Base-by-base conservation (phyloP, 257 asterid species). In the Marsdenia floribunda region DNA sequence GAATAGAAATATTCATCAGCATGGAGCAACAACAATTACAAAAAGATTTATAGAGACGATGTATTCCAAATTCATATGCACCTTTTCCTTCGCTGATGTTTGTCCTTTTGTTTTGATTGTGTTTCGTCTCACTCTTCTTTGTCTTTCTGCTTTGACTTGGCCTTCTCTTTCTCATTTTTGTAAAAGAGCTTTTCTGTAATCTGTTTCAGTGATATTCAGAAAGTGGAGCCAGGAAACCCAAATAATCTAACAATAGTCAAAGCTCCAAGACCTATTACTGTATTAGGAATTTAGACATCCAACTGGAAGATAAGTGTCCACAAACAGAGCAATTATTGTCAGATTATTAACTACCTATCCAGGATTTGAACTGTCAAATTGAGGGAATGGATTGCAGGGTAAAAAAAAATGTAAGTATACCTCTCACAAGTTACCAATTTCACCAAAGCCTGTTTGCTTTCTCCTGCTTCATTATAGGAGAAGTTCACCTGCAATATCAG, bases 381-480 rank as follows among this genome's bases (percentile, higher is more conserved):
- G 37, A 19, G n/a, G 61, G 70, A 68, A 11, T 21, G 3, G 37
- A 53, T 46, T 15, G 55, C 59, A 13, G 70, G 26, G 21, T 42
- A 75, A 29, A 29, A 29, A 0, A 63, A 29, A 26, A 29, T 38
- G 6, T 15, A 14, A 21, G 12, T 67, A 75, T 61, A 90, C 97
- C 96, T 90, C 83, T 89, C 96, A 84, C 99, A 95, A 24, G 96
- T 85, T 67, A 90, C 94, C 87, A 95, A 84, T 84, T 95, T 95
- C 84, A 95, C 97, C 76, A 95, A 84, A 67, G 98, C 99, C 83
- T 95, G 99, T 80, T 95, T 95, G 84, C 80, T 86, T 86, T 92
- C 99, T 75, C 97, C 98, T 21, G 99, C 99, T 91, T 95, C 99
- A 80, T 67, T 75, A 83, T 95, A 95, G 58, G 96, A 88, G 79